A percentile compares a stretch with the other conserved stretches of the same genome.
Conservation (phyloP, 331 rosid genomes). For the Prunus yedoensis region DNA sequence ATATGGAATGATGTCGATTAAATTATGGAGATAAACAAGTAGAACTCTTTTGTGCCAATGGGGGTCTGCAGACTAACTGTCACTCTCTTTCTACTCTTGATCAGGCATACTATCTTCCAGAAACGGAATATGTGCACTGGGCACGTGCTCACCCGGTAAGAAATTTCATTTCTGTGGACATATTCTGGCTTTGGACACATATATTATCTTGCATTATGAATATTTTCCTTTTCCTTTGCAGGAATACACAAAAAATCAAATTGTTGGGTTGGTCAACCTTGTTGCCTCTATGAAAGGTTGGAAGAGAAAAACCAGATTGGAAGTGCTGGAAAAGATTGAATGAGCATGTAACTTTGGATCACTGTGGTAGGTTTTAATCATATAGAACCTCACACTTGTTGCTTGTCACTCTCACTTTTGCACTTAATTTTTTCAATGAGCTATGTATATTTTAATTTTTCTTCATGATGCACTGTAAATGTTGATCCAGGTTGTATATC, state of each 20-base stretch:
- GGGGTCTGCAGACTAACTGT: conserved; percentile 10
- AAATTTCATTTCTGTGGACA: conserved; percentile 10
- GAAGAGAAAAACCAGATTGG: conserved; percentile 95
- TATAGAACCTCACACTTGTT: conserved; percentile 3
- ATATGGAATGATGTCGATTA: not conserved
- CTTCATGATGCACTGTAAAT: conserved; percentile 26
- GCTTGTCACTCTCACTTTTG: conserved; percentile 16
- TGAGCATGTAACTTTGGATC: conserved; percentile 33
- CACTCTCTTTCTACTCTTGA: conserved; percentile 25
- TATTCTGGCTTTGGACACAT: not conserved
- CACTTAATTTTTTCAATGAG: conserved; percentile 23
- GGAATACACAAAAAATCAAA: conserved; percentile 85
- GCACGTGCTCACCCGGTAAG: conserved; percentile 90
- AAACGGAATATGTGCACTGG: conserved; percentile 96
- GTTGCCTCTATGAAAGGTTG: conserved; percentile 97
- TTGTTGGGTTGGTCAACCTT: conserved; percentile 83
- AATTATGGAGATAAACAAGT: not conserved
- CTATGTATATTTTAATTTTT: conserved; percentile 47
- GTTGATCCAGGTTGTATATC: conserved; percentile 32
- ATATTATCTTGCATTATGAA: conserved; percentile 7
- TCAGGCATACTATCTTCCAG: conserved; percentile 98
- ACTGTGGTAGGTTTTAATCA: conserved; percentile 5
- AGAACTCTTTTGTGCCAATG: not conserved
- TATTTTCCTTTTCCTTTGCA: conserved; percentile 38
- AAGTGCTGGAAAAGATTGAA: conserved; percentile 85